Evolutionary conservation across 2,329 filamentous ascomycete species (phyloP), one percentile per base, ranked within the genome.

Genomic region (Lecanicillium sp.): DNA sequence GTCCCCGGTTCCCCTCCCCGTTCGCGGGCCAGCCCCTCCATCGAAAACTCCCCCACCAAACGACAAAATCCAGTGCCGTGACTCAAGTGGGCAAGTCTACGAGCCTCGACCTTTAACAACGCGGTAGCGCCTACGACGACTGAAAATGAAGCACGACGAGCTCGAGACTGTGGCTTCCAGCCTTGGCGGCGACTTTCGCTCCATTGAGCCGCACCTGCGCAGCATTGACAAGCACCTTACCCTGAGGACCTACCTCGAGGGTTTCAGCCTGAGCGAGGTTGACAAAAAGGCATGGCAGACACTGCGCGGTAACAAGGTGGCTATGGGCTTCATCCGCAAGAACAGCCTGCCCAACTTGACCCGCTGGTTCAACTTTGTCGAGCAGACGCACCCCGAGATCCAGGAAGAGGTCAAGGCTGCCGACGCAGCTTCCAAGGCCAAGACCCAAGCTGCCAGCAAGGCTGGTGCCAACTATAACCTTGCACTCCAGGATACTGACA

Each of bases 401-500:
- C 73, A 80, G 53, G 64, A 70, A 48, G 81, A 83, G 42, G 70
- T 86, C 49, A 86, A 87, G 55, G 68, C 72, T 9, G 70, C 83
- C 52, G 82, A 83, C 51, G 75, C 77, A 34, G 75, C 73, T n/a
- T 74, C 75, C 44, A 80, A 77, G 56, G 76, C 77, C 50, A 85
- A 84, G 69, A 78, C 82, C 48, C 70, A 71, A 28, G 76, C 77
- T 16, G 75, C 74, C 47, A 81, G 76, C 54, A 86, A 85, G 58
- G 82, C 84, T 37, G 86, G 86, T 47, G 87, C 77, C 42, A 94
- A 80, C 70, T 96, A 92, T 64, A 88, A 94, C 56, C 85, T 95
- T 59, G 83, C 81, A 3, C 73, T 95, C 28, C 79, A 84, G 52
- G 85, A 94, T 57, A 82, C 84, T 8, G 85, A 90, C 28, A 81